phyloP scores from a whole-genome alignment of 192 early-diverging fungal genomes.

The Backusella luteola region DNA sequence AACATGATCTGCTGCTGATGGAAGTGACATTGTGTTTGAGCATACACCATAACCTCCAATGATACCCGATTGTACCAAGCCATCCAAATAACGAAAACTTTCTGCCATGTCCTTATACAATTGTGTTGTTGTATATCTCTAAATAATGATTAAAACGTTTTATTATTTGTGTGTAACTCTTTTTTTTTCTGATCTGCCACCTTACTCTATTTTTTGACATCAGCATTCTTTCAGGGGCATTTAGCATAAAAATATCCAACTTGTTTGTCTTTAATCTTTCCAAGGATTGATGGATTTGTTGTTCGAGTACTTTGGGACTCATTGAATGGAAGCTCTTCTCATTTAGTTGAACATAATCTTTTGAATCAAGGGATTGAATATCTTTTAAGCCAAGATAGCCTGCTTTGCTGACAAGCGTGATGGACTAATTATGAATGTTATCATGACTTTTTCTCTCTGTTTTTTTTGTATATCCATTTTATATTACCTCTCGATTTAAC shows the following conservation, averaged over 20 bases:
- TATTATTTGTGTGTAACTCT: background rate
- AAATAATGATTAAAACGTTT: no score
- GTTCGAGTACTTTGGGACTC: slow-evolving; percentile 56
- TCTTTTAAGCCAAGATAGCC: slow-evolving; percentile 42
- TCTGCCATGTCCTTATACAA: slow-evolving; percentile 59
- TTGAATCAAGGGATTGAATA: background rate
- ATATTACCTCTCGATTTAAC: background rate
- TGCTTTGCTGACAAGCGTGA: slow-evolving; percentile 50
- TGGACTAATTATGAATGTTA: slow-evolving; percentile 27
- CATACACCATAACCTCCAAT: slow-evolving; percentile 69
- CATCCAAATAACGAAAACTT: slow-evolving; percentile 62
- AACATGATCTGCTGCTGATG: slow-evolving; percentile 59
- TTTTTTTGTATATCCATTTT: background rate
- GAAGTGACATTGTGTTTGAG: slow-evolving; percentile 62
- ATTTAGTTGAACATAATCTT: slow-evolving; percentile 44
- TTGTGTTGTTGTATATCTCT: slow-evolving; percentile 22
- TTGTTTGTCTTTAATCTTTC: slow-evolving; percentile 49
- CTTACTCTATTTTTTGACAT: slow-evolving; percentile 41
- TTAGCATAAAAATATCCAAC: slow-evolving; percentile 74
- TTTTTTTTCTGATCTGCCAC: no score
- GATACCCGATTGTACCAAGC: slow-evolving; percentile 49
- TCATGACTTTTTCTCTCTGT: background rate
- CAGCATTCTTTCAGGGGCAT: slow-evolving; percentile 74
- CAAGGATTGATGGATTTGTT: slow-evolving; percentile 55
- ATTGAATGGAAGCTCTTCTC: slow-evolving; percentile 61